Percentiles rank a stretch among this genome's conserved stretches.
These are phyloP conservation scores for Cordyceps militaris DNA, from an alignment of 2,329 filamentous ascomycete species.

Conservation along the genomic window DNA sequence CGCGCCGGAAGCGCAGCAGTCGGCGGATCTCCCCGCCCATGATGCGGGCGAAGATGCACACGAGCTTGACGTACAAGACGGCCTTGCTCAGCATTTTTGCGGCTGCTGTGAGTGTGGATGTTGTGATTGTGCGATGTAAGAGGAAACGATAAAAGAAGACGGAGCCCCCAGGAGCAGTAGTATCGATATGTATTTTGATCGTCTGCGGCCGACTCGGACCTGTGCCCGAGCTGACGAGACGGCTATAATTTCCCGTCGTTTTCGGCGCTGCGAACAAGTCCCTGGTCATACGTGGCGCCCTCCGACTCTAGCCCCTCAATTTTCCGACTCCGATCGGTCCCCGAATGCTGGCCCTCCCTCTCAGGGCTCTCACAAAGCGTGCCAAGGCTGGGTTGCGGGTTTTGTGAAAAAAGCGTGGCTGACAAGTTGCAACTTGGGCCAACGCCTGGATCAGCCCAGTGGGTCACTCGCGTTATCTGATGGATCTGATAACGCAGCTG, in stretches of 20 bases:
- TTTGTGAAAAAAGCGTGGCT: too few species aligned
- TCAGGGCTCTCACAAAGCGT: background rate
- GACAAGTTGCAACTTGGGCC: background rate
- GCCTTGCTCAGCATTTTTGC: constrained; percentile 23
- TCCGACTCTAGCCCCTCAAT: constrained; percentile 1
- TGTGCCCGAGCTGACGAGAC: background rate
- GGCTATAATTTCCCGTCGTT: background rate
- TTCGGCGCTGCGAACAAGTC: background rate
- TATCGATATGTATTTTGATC: background rate
- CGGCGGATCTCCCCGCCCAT: constrained; percentile 19
- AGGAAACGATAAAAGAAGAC: background rate
- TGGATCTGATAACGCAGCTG: constrained; percentile 13
- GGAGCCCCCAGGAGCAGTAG: background rate
- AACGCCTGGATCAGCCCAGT: background rate
- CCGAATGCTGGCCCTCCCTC: background rate
- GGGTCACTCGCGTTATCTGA: constrained; percentile 10
- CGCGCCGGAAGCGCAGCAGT: constrained; percentile 14
- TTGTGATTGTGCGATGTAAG: background rate
- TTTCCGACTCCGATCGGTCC: constrained; percentile 9
- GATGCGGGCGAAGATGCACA: constrained; percentile 21
- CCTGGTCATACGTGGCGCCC: background rate
- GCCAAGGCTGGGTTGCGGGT: background rate
- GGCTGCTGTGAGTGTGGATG: too few species aligned
- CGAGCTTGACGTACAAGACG: constrained; percentile 23
- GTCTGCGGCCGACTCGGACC: background rate